phyloP scores from a whole-genome alignment of 2,329 filamentous ascomycete species.

The Aspergillus fumigatus region DNA sequence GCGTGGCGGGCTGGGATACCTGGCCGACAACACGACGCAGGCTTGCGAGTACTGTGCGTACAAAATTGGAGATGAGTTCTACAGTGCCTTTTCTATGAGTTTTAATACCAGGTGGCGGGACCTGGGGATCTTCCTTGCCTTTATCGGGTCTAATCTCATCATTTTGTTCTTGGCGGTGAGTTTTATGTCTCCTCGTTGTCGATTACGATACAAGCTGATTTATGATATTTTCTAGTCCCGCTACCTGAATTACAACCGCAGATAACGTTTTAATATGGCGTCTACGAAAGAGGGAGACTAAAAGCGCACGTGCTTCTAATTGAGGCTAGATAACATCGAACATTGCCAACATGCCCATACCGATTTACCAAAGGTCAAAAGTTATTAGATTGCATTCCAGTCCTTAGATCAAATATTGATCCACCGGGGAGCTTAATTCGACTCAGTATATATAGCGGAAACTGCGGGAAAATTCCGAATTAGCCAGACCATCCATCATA shows the following conservation, averaged over 20 bases:
- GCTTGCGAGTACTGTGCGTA: constrained; percentile 79
- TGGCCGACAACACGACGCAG: constrained; percentile 61
- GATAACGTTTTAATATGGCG: constrained; percentile 20
- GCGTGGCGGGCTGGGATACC: constrained; percentile 64
- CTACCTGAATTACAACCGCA: constrained; percentile 45
- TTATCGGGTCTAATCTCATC: constrained; percentile 72
- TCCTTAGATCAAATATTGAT: background rate
- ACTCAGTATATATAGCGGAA: constrained; percentile 19
- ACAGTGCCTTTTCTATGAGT: constrained; percentile 59
- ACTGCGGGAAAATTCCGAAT: constrained; percentile 1
- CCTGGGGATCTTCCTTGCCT: constrained; percentile 71
- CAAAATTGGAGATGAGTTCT: constrained; percentile 76
- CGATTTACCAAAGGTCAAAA: background rate
- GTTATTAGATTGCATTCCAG: background rate
- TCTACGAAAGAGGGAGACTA: no score
- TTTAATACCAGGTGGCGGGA: constrained; percentile 75
- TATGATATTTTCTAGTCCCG: constrained; percentile 29
- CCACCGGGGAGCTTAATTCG: background rate
- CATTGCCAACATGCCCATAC: background rate
- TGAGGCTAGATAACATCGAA: background rate
- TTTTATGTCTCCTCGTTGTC: constrained; percentile 9
- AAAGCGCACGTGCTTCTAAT: background rate
- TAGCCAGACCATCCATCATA: background rate
- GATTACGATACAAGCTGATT: background rate
- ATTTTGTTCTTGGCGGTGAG: constrained; percentile 56